Evolutionary conservation across 371 early-diverging fungal species (phyloP), one percentile per base, ranked within the genome.

Genomic region (Encephalitozoon intestinalis): DNA sequence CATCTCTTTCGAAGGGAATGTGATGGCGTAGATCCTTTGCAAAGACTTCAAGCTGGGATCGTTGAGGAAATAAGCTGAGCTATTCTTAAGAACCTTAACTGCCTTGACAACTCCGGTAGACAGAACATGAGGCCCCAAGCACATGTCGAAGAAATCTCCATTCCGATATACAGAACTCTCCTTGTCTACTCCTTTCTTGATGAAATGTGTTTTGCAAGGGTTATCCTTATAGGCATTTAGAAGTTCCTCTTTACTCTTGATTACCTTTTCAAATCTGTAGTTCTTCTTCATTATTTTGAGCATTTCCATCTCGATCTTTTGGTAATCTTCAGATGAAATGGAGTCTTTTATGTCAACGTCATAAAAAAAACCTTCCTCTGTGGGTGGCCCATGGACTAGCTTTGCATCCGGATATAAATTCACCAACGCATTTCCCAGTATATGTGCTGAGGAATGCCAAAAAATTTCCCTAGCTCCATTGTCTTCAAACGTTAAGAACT

Each of bases 391-490:
- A 74, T 94, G 89, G 85, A 95, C 95, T 69, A 99, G 89, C 87
- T 94, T 92, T 79, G 89, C 89, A 85, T 93, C 94, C 80, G 93
- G 92, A 49, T 65, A 84, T 11, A 78, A 25, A 26, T 76, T 70
- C 12, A 74, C 34, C 30, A 84, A 37, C 30, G 96, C 95, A 83
- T 95, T 94, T 70, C 99, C 99, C 63, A 99, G 86, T 81, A 97
- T 90, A 86, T 97, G 98, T 1, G 99, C 97, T 79, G 93, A 92
- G n/a, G 95, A 94, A 84, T 97, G 99, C 97, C 97, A 97, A 85
- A 94, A 99, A 12, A 97, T 96, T 81, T 88, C 87, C 84, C 91
- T 90, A 26, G 86, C 89, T 83, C 81, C 95, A 26, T 90, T 89
- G 64, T 90, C 83, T 46, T 95, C 95, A 88, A 98, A 99, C 76